A percentile compares a stretch with the other conserved stretches of the same genome.
These are phyloP conservation scores for Aspergillus felis DNA, from an alignment of 2,329 filamentous ascomycete genomes.

Conservation along the genomic window DNA sequence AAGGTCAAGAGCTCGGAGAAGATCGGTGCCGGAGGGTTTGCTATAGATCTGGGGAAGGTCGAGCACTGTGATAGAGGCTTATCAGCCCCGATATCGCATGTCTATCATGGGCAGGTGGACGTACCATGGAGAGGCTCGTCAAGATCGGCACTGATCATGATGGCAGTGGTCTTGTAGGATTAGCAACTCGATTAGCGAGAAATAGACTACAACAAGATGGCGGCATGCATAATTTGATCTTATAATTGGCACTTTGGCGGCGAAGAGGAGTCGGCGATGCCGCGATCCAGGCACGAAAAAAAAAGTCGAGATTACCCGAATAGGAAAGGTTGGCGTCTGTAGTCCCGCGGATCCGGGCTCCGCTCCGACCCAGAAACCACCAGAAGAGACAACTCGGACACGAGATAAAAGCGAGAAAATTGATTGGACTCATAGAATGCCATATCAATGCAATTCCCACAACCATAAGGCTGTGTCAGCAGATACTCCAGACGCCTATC, in stretches of 20 bases:
- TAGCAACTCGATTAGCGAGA: neutral
- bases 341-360: constrained; percentile 25
- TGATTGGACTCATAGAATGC: neutral
- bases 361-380: constrained; percentile 12
- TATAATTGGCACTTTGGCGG: constrained; percentile 6
- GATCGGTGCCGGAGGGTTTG: constrained; percentile 61
- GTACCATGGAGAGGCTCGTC: constrained; percentile 39
- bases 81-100: constrained; percentile 27
- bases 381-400: constrained; percentile 5
- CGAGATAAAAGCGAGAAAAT: constrained; percentile 2
- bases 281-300: constrained; percentile 15
- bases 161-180: constrained; percentile 3
- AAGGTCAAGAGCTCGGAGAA: constrained; percentile 63
- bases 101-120: constrained; percentile 15
- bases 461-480: constrained; percentile 1
- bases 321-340: constrained; percentile 26
- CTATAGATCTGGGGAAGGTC: constrained; percentile 82
- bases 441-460: neutral
- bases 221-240: neutral
- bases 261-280: constrained; percentile 14
- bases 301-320: constrained; percentile 29
- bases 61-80: constrained; percentile 48
- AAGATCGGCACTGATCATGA: constrained; percentile 33
- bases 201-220: neutral
- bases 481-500: constrained; percentile 15